Evolutionary conservation across 2,329 filamentous ascomycete species (phyloP), one percentile per base, ranked within the genome.

Genomic region (Didymella keratinophila): DNA sequence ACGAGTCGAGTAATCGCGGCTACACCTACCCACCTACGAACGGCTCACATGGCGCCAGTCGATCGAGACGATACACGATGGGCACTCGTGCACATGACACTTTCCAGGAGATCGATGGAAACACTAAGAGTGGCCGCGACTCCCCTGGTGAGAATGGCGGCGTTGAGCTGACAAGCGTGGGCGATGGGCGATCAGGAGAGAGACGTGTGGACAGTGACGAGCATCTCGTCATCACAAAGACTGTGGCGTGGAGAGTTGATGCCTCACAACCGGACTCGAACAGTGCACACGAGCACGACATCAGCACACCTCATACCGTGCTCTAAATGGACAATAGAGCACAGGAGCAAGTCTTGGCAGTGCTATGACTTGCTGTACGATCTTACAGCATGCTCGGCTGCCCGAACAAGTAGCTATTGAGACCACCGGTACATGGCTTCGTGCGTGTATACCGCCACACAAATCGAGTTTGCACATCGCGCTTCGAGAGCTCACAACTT

Each of bases 401-500:
- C 28, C 28, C 11, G 11, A 11, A 30, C 28, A 10, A 30, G 9
- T 10, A 30, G n/a, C 36, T 37, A 20, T 3, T 3, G n/a, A 37
- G 12, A n/a, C n/a, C n/a, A 7, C n/a, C n/a, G 36, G 36, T 8
- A 20, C 36, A 9, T 20, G n/a, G 8, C n/a, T 10, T 37, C n/a
- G 16, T 37, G 16, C 36, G 27, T 30, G 23, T 1, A 46, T 34
- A 21, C 2, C 27, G 2, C 16, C 16, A 34, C 14, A 20, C n/a
- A 23, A 14, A 41, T 41, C n/a, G 12, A 5, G 3, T 25, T 41
- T 12, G 4, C 12, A 14, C 11, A 41, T 23, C 10, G 18, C 20
- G 8, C n/a, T 2, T 9, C 3, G 11, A 10, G 14, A 14, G 23
- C 28, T 56, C 66, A 78, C 63, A 77, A 55, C 63, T 75, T 77